Percentiles rank a stretch among this genome's conserved stretches.
Evolutionary conservation across 805 yeast genomes (phyloP).

Genomic region (Nakazawaea laoshanensis): DNA sequence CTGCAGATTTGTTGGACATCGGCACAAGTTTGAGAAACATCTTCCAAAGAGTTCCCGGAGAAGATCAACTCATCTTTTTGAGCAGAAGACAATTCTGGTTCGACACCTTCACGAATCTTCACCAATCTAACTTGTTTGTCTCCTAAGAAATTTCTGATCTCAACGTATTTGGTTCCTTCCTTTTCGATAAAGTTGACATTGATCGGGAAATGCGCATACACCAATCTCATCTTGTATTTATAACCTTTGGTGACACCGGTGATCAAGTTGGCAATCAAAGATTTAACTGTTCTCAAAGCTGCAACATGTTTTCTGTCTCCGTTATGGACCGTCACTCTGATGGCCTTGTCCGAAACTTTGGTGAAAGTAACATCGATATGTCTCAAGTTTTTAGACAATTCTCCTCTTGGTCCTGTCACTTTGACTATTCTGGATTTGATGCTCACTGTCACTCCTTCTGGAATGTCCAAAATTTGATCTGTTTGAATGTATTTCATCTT

Average conservation of each 20-base stretch:
- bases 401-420: conserved; percentile 98
- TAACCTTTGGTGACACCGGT: conserved; percentile 99
- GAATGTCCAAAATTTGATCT: conserved; percentile 52
- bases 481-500: conserved; percentile 57
- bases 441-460: conserved; percentile 87
- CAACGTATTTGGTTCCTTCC: conserved; percentile 69
- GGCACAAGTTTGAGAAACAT: conserved; percentile 97
- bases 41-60: conserved; percentile 93
- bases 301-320: conserved; percentile 99
- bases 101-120: conserved; percentile 83
- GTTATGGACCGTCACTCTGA: conserved; percentile 91
- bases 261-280: conserved; percentile 87
- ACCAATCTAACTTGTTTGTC: conserved; percentile 95
- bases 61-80: conserved; percentile 94
- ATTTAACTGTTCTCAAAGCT: conserved; percentile 96
- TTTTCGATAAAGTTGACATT: conserved; percentile 86
- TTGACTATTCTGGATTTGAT: conserved; percentile 87
- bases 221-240: conserved; percentile 99
- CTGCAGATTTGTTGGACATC: conserved; percentile 96
- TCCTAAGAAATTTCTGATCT: conserved; percentile 99
- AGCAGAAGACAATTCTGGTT: conserved; percentile 67
- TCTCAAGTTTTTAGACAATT: conserved; percentile 78
- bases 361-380: conserved; percentile 93
- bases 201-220: conserved; percentile 99
- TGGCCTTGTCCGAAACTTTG: conserved; percentile 61